Percentiles rank a stretch among this genome's conserved stretches.
phyloP scores from a whole-genome alignment of 495 filamentous ascomycete genomes.

The Tuber magnatum region DNA sequence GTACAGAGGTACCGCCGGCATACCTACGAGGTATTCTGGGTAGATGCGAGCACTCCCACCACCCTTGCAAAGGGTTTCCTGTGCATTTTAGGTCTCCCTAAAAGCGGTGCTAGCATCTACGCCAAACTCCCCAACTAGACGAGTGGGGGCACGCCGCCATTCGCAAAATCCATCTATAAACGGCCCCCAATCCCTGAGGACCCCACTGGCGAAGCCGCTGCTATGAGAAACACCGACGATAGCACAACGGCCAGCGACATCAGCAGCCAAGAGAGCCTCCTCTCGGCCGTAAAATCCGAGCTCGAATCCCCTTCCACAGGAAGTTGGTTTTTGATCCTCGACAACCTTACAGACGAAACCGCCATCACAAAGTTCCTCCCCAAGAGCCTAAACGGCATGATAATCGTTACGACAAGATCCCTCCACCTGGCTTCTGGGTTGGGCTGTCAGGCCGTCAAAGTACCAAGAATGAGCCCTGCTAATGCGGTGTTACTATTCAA shows the following conservation, averaged over 20 bases:
- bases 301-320: not conserved
- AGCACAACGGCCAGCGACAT: not conserved
- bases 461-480: not conserved
- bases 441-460: not conserved
- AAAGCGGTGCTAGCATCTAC: not conserved
- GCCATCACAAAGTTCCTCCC: not conserved
- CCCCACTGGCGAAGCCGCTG: not conserved
- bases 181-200: not conserved
- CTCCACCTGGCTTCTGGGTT: not conserved
- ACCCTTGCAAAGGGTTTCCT: not conserved
- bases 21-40: not conserved
- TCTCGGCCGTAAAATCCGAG: not conserved
- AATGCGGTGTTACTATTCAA: not conserved
- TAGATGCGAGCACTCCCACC: not conserved
- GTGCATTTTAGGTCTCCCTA: not conserved
- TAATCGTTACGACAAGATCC: not conserved
- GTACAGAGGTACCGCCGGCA: not conserved
- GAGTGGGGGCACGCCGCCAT: rapidly evolving
- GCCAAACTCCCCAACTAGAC: not conserved
- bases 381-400: not conserved
- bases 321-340: not conserved
- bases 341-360: not conserved
- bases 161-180: not conserved
- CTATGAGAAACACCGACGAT: not conserved
- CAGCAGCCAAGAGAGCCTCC: not conserved